These are phyloP conservation scores for Cerioporus squamosus DNA, from an alignment of 1,284 basidiomycete genomes.

Conservation along the genomic window DNA sequence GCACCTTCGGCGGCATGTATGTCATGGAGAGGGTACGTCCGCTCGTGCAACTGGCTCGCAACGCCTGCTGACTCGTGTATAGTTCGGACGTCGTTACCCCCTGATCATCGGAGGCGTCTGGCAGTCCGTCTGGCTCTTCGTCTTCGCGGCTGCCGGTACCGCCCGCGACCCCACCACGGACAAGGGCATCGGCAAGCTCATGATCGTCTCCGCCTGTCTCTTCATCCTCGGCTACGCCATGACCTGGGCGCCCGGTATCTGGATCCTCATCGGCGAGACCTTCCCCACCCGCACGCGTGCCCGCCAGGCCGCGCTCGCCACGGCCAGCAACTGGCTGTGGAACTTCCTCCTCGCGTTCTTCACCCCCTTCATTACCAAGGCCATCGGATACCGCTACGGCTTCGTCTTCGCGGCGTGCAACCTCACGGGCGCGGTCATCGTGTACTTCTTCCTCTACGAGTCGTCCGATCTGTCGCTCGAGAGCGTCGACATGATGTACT, in stretches of 20 bases:
- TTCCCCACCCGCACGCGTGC: constrained; percentile 78
- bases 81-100: constrained; percentile 66
- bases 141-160: constrained; percentile 78
- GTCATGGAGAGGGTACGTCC: constrained; percentile 63
- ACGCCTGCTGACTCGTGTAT: not conserved
- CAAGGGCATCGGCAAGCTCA: constrained; percentile 59
- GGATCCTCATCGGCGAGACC: constrained; percentile 80
- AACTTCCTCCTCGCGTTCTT: constrained; percentile 83
- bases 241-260: constrained; percentile 77
- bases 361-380: constrained; percentile 64
- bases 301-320: constrained; percentile 77
- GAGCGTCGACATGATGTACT: constrained; percentile 78
- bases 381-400: constrained; percentile 70
- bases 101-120: constrained; percentile 74
- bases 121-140: constrained; percentile 79
- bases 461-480: constrained; percentile 73
- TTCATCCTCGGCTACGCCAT: constrained; percentile 81
- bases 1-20: constrained; percentile 73
- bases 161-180: constrained; percentile 58
- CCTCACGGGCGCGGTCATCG: constrained; percentile 63
- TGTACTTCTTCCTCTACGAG: constrained; percentile 82
- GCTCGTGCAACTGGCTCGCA: not conserved
- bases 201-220: constrained; percentile 80
- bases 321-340: constrained; percentile 71
- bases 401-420: constrained; percentile 63